Evolutionary conservation across 2,329 filamentous ascomycete genomes (phyloP), one percentile per base, ranked within the genome.

Genomic region (Elsinoe necatrix): DNA sequence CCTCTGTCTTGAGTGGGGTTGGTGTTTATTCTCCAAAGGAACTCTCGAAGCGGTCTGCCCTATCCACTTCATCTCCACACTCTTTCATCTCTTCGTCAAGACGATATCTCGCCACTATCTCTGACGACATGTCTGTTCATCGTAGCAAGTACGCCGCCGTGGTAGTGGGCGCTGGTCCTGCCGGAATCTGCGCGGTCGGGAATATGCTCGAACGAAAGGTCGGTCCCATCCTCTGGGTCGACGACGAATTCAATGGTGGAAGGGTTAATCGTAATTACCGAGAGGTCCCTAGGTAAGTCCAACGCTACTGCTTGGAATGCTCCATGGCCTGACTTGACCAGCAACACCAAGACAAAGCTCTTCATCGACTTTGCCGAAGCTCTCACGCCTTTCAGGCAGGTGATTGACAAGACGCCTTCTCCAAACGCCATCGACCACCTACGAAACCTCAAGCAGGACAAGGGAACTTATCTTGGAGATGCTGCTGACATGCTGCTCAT

Each of bases 321-420:
- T 2, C 34, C 27, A 29, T 27, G 1, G 16, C 27, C 59, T 60
- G 52, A 61, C 55, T 51, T 37, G 4, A 59, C 55, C 60, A 79
- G 75, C 62, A 85, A 85, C 65, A 85, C 82, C 57, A 84, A 81
- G 64, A 80, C 81, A 41, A 74, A 75, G 43, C 71, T 81, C 20
- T 84, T 85, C 65, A 69, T 80, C 58, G 72, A 78, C 25, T 84
- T 78, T 66, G 80, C 80, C 16, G 73, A 77, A 16, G 79, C 75
- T 1, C 67, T 80, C 1, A 67, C 75, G 34, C 72, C 80, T 0
- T 83, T 84, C 64, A 71, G 72, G 58, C 68, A 75, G 16, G 75
- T 84, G 45, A 70, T 78, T 50, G 71, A 76, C 51, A 69, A 68
- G 20, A 71, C 76, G 1, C 71, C 72, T 11, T 71, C 71, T 6